Percentiles rank a stretch among this genome's conserved stretches.
These are phyloP conservation scores for Sclerotinia nivalis DNA, from an alignment of 2,329 filamentous ascomycete species.

Conservation along the genomic window DNA sequence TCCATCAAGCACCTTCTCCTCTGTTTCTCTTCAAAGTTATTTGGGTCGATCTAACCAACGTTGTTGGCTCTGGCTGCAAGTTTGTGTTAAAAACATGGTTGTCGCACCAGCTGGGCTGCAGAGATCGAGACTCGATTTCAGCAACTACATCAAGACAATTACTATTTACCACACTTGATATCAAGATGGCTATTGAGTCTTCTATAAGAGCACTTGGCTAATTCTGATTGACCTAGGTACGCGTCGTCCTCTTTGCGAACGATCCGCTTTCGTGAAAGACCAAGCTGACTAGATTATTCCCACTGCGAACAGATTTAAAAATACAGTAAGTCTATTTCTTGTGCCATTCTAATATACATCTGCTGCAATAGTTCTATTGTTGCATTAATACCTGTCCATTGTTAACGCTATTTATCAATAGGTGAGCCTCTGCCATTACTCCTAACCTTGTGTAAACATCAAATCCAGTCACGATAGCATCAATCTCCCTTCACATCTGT, in stretches of 20 bases:
- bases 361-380: background rate
- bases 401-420: background rate
- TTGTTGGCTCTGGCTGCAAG: background rate
- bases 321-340: background rate
- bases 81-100: no score
- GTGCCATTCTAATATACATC: background rate
- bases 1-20: background rate
- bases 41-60: background rate
- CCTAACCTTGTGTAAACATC: background rate
- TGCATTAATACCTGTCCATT: background rate
- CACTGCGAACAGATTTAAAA: background rate
- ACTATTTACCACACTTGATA: background rate
- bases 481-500: background rate
- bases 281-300: background rate
- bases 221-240: background rate
- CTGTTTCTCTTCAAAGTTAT: no score
- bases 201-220: background rate
- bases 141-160: background rate
- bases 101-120: background rate
- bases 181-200: background rate
- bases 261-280: background rate
- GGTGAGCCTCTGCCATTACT: constrained; percentile 5
- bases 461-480: background rate
- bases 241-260: background rate
- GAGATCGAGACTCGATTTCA: background rate